phyloP scores from a whole-genome alignment of 2,329 filamentous ascomycete species.

The Ophiocordyceps sinensis region DNA sequence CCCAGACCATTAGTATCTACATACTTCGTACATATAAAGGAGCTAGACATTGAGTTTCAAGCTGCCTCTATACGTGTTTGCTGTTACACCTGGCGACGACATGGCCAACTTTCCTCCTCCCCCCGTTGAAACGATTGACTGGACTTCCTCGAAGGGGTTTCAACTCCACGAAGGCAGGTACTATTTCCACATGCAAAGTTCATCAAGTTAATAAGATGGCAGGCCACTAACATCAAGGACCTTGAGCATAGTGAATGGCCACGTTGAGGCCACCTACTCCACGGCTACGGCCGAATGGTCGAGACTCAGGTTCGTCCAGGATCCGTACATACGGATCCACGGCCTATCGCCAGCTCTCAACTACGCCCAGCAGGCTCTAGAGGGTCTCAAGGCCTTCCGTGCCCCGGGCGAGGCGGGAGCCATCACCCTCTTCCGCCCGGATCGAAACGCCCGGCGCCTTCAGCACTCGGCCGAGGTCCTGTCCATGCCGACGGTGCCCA shows the following conservation, averaged over 20 bases:
- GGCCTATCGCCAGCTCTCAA: constrained; percentile 92
- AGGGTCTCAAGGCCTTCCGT: constrained; percentile 95
- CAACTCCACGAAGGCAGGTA: too few species aligned
- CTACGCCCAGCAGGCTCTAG: constrained; percentile 94
- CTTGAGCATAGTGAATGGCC: constrained; percentile 79
- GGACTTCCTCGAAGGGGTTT: too few species aligned
- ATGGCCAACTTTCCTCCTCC: too few species aligned
- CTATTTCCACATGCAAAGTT: too few species aligned
- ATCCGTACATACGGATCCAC: constrained; percentile 77
- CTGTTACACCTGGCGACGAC: too few species aligned
- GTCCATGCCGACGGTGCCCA: constrained; percentile 66
- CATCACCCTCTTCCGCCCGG: constrained; percentile 79
- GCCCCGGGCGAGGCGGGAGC: constrained; percentile 49
- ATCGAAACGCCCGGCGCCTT: constrained; percentile 71
- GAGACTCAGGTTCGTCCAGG: constrained; percentile 60
- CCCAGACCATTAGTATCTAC: too few species aligned
- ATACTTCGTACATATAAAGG: too few species aligned
- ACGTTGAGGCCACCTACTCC: constrained; percentile 78
- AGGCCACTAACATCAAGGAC: too few species aligned
- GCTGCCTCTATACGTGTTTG: too few species aligned
- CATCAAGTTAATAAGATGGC: too few species aligned
- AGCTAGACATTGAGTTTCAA: too few species aligned
- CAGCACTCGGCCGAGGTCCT: constrained; percentile 73
- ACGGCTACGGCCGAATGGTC: constrained; percentile 69
- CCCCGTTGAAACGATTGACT: too few species aligned